These are phyloP conservation scores for Schizophyllum commune DNA, from an alignment of 1,284 basidiomycete genomes.

Conservation along the genomic window DNA sequence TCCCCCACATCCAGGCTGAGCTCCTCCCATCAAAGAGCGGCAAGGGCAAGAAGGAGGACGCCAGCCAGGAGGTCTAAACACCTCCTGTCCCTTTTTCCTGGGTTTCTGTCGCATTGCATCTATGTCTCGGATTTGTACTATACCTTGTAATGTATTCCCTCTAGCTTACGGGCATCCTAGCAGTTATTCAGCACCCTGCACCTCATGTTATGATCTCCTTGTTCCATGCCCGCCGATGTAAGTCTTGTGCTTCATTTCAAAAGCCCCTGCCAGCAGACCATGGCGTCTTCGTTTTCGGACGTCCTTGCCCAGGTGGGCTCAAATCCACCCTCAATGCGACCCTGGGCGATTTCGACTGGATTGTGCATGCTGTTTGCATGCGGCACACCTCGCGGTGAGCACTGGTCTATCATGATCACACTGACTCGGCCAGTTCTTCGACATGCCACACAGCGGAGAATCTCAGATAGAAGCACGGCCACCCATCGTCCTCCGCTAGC, in stretches of 20 bases:
- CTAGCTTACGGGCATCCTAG: not conserved
- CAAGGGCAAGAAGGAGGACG: not conserved
- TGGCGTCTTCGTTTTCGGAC: no score
- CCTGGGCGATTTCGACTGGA: no score
- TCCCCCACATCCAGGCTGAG: slow-evolving; percentile 33
- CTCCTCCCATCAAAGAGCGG: slow-evolving; percentile 1
- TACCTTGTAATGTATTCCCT: not conserved
- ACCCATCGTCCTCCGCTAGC: not conserved
- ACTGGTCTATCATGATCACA: not conserved
- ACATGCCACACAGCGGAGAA: not conserved
- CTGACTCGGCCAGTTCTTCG: not conserved
- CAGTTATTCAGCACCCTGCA: not conserved
- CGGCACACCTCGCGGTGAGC: no score
- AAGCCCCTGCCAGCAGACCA: no score
- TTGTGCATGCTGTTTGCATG: no score
- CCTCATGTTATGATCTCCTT: not conserved
- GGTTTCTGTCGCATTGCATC: not conserved
- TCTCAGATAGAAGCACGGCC: not conserved
- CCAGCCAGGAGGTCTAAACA: not conserved
- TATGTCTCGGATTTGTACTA: not conserved
- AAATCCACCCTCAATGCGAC: no score
- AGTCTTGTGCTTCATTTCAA: no score
- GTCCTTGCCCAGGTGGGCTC: no score
- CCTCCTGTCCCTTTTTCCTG: not conserved
- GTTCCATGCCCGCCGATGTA: not conserved